These are phyloP conservation scores for Fusarium sp. DNA, from an alignment of 2,329 filamentous ascomycete genomes.

Conservation along the genomic window DNA sequence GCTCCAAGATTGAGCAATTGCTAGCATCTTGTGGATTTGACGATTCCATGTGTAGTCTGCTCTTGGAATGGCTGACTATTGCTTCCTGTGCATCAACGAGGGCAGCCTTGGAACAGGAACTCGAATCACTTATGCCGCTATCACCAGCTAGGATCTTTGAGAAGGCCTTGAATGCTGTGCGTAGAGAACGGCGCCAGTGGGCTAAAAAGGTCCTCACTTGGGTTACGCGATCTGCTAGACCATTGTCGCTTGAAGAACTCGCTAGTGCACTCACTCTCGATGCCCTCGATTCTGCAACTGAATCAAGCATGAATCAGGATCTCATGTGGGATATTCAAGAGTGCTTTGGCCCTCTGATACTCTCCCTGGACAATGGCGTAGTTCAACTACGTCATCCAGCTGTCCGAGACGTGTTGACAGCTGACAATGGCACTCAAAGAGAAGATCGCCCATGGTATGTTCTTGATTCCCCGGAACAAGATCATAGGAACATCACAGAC, in stretches of 20 bases:
- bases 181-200: no score
- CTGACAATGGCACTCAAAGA: neutral
- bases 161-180: no score
- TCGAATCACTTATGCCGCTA: no score
- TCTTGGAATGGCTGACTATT: no score
- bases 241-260: neutral
- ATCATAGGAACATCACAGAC: neutral
- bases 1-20: no score
- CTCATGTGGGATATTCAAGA: neutral
- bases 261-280: neutral
- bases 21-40: no score
- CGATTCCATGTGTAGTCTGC: no score
- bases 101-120: no score
- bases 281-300: neutral
- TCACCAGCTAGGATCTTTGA: no score
- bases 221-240: neutral
- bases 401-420: neutral
- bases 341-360: neutral
- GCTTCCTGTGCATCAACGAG: no score
- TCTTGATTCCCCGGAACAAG: neutral
- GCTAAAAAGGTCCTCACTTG: neutral
- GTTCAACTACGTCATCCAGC: neutral
- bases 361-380: neutral
- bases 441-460: neutral
- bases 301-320: neutral